Evolutionary conservation across 352 stramenopile genomes (phyloP).

Genomic region (Pythium grandisporangium): DNA sequence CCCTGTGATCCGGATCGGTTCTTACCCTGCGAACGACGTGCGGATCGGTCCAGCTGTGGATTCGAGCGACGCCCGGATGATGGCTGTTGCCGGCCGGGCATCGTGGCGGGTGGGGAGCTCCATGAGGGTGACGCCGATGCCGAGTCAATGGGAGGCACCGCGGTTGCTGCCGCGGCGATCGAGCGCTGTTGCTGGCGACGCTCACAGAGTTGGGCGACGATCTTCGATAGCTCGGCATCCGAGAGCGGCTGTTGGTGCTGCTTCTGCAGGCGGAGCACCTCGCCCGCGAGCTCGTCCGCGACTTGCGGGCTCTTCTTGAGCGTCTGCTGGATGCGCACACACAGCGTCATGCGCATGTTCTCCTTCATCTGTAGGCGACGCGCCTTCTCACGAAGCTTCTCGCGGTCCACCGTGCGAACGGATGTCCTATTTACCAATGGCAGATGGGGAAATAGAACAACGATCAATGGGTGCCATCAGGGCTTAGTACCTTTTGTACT

Average conservation of each 20-base stretch:
- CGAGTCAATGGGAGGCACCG: no score
- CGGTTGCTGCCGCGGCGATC: slow-evolving; percentile 1
- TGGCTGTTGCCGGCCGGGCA: background rate
- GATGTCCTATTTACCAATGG: slow-evolving; percentile 17
- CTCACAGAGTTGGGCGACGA: slow-evolving; percentile 30
- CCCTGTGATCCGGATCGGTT: slow-evolving; percentile 1
- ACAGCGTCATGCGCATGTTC: slow-evolving; percentile 54
- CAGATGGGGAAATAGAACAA: background rate
- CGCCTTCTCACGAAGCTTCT: slow-evolving; percentile 60
- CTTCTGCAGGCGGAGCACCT: slow-evolving; percentile 44
- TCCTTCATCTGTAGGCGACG: slow-evolving; percentile 66
- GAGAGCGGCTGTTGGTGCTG: slow-evolving; percentile 29
- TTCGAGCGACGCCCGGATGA: slow-evolving; percentile 12
- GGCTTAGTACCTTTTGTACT: no score
- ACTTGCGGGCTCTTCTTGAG: slow-evolving; percentile 53
- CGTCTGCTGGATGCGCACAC: slow-evolving; percentile 61
- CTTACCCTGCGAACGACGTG: slow-evolving; percentile 8
- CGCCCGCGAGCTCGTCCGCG: slow-evolving; percentile 45
- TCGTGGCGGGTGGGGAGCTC: background rate
- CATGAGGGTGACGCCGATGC: no score
- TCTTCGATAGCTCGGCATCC: slow-evolving; percentile 23
- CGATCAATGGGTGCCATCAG: slow-evolving; percentile 3
- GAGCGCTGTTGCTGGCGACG: slow-evolving; percentile 25
- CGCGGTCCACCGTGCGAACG: slow-evolving; percentile 48
- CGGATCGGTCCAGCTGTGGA: slow-evolving; percentile 13